Evolutionary conservation across 805 yeast species (phyloP).

Genomic region (Candida tallmaniae): DNA sequence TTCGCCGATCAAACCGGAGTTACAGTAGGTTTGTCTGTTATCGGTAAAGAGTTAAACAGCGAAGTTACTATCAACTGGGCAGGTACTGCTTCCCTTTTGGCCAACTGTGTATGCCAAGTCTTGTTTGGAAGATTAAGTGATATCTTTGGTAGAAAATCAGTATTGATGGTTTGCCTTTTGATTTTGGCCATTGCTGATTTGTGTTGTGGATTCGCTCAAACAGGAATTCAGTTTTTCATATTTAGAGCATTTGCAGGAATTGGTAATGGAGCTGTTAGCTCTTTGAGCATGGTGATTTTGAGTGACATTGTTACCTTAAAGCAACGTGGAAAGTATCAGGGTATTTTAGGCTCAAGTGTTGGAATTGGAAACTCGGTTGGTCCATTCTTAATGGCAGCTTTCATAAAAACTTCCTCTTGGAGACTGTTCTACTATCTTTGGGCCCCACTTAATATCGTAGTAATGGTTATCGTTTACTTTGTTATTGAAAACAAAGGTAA

Average conservation of each 20-base stretch:
- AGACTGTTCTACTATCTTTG: slow-evolving; percentile 48
- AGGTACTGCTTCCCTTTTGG: slow-evolving; percentile 49
- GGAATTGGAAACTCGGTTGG: slow-evolving; percentile 53
- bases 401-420: slow-evolving; percentile 46
- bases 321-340: slow-evolving; percentile 56
- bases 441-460: slow-evolving; percentile 38
- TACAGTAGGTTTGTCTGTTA: slow-evolving; percentile 45
- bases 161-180: slow-evolving; percentile 35
- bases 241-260: slow-evolving; percentile 54
- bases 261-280: slow-evolving; percentile 51
- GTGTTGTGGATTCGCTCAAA: slow-evolving; percentile 49
- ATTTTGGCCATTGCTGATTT: slow-evolving; percentile 42
- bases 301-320: slow-evolving; percentile 51
- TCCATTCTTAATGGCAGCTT: slow-evolving; percentile 52
- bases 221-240: slow-evolving; percentile 44
- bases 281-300: slow-evolving; percentile 48
- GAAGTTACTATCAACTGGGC: slow-evolving; percentile 53
- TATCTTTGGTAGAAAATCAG: slow-evolving; percentile 48
- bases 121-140: slow-evolving; percentile 52
- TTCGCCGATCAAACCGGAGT: slow-evolving; percentile 50
- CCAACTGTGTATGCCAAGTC: slow-evolving; percentile 49
- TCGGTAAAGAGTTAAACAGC: slow-evolving; percentile 45
- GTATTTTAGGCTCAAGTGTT: slow-evolving; percentile 47
- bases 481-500: slow-evolving; percentile 32
- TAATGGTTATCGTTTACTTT: slow-evolving; percentile 24